phyloP scores from a whole-genome alignment of 2,329 filamentous ascomycete genomes.

The Laburnicola sp. region DNA sequence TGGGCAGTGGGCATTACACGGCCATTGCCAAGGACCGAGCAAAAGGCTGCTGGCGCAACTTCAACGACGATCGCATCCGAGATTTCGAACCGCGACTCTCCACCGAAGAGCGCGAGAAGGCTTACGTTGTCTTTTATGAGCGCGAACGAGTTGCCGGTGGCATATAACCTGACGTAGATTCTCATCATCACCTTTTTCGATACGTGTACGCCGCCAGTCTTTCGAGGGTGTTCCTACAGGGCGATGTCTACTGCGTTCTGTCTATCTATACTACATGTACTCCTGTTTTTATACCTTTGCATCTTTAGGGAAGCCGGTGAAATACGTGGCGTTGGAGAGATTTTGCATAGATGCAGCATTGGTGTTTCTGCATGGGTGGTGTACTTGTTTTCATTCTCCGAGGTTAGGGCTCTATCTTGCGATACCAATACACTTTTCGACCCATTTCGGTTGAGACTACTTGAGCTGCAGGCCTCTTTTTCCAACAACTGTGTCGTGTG shows the following conservation, averaged over 20 bases:
- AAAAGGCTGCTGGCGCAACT: constrained; percentile 62
- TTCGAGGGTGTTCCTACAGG: neutral
- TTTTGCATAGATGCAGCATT: constrained; percentile 3
- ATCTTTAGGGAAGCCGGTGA: neutral
- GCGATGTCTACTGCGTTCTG: neutral
- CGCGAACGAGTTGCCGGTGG: constrained; percentile 40
- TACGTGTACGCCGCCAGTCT: neutral
- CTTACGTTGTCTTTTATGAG: constrained; percentile 68
- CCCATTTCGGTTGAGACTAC: too few relatives aligned
- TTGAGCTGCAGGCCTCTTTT: too few relatives aligned
- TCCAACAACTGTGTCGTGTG: neutral
- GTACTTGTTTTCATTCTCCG: constrained; percentile 3
- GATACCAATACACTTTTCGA: constrained; percentile 8
- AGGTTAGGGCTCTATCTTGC: neutral
- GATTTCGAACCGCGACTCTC: constrained; percentile 62
- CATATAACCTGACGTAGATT: constrained; percentile 13
- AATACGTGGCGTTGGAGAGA: constrained; percentile 18
- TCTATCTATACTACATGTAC: neutral
- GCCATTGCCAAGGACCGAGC: constrained; percentile 58
- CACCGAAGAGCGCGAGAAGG: constrained; percentile 58
- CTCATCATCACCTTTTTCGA: neutral
- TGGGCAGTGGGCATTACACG: constrained; percentile 79
- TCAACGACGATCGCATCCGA: constrained; percentile 58
- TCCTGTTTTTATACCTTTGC: neutral
- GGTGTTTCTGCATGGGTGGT: constrained; percentile 9